Conservation (phyloP, 2,329 filamentous ascomycete species). For the Fusarium chuoi region DNA sequence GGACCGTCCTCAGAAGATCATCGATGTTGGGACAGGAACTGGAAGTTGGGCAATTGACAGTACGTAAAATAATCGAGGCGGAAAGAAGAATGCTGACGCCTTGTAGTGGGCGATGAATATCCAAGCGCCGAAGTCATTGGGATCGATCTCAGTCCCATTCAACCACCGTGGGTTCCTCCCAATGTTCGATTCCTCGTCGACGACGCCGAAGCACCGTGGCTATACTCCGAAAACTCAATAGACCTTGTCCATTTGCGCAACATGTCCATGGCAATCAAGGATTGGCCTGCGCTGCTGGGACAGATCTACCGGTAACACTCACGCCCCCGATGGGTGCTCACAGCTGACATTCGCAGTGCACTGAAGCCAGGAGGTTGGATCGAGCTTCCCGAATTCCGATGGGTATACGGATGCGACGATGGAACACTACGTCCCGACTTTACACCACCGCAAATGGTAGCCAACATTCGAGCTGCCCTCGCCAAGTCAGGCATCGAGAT, state of each 20-base stretch:
- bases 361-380: constrained; percentile 59
- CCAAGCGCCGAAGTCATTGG: constrained; percentile 52
- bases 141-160: constrained; percentile 54
- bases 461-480: constrained; percentile 44
- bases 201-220: constrained; percentile 49
- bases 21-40: constrained; percentile 54
- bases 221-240: constrained; percentile 33
- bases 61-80: background rate
- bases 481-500: constrained; percentile 47
- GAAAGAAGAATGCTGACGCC: too few relatives aligned
- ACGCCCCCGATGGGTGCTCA: background rate
- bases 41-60: constrained; percentile 59
- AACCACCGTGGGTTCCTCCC: constrained; percentile 53
- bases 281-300: constrained; percentile 34
- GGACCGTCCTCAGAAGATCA: constrained; percentile 48
- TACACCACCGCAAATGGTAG: constrained; percentile 45
- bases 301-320: constrained; percentile 36
- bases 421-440: constrained; percentile 40
- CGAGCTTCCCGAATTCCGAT: constrained; percentile 52
- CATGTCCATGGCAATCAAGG: constrained; percentile 50
- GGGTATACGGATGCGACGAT: constrained; percentile 45
- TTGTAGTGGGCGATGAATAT: constrained; percentile 51
- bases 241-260: constrained; percentile 48
- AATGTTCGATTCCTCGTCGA: constrained; percentile 54
- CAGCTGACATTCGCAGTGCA: constrained; percentile 9